These are phyloP conservation scores for Nelumbo lutea DNA, from an alignment of 164 flowering plant species.

Conservation along the genomic window DNA sequence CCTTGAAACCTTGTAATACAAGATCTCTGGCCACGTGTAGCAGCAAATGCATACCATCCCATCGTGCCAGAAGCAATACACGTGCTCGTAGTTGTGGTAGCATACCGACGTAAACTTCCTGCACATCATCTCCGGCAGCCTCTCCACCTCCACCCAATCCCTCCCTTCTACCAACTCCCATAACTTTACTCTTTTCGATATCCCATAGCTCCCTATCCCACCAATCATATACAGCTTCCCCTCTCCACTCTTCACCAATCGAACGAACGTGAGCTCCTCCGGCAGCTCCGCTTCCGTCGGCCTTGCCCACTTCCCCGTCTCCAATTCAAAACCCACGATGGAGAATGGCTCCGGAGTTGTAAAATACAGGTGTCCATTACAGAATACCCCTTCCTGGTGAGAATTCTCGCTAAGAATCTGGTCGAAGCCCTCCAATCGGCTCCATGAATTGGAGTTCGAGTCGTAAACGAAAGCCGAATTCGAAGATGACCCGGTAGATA, in stretches of 20 bases:
- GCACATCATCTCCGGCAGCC: no score
- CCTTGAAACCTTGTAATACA: slow-evolving; percentile 51
- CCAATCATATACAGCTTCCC: slow-evolving; percentile 28
- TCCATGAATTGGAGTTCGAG: slow-evolving; percentile 40
- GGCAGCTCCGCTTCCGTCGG: slow-evolving; percentile 24
- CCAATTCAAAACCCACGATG: slow-evolving; percentile 38
- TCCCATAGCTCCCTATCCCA: not conserved
- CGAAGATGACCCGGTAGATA: slow-evolving; percentile 14
- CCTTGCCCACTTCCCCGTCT: slow-evolving; percentile 42
- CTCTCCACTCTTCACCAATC: slow-evolving; percentile 36
- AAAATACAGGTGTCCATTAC: slow-evolving; percentile 42
- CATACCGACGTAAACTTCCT: slow-evolving; percentile 31
- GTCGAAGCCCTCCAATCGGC: slow-evolving; percentile 20
- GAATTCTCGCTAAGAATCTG: slow-evolving; percentile 21
- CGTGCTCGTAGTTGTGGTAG: slow-evolving; percentile 72
- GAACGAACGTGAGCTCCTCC: slow-evolving; percentile 36
- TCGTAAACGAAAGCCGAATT: slow-evolving; percentile 39
- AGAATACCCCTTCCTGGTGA: slow-evolving; percentile 42
- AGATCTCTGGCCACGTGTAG: slow-evolving; percentile 77
- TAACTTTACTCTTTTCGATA: slow-evolving; percentile 18
- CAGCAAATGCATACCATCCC: slow-evolving; percentile 71
- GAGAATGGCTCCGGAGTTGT: slow-evolving; percentile 49
- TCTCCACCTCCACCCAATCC: not conserved
- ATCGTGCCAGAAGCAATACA: slow-evolving; percentile 63
- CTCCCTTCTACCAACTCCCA: slow-evolving; percentile 5